A percentile compares a stretch with the other conserved stretches of the same genome.
phyloP scores from a whole-genome alignment of 495 filamentous ascomycete species.

The Antarctomyces pellizariae region DNA sequence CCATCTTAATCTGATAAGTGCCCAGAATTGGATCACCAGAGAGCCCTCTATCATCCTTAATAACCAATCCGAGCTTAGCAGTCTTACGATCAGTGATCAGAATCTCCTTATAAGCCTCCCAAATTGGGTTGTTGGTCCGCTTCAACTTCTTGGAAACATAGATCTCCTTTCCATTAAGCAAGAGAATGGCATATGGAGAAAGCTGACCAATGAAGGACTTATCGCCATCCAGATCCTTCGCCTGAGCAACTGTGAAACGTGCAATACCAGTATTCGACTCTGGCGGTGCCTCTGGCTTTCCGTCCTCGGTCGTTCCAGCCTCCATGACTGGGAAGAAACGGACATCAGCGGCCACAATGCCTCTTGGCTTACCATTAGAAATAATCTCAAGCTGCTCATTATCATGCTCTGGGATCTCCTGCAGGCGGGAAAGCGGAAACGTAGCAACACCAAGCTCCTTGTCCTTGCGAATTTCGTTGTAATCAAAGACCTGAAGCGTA shows the following conservation, averaged over 20 bases:
- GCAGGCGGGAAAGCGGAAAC: conserved; percentile 62
- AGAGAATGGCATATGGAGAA: conserved; percentile 69
- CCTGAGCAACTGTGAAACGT: conserved; percentile 79
- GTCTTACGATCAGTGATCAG: conserved; percentile 80
- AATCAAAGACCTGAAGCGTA: conserved; percentile 68
- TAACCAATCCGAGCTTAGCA: conserved; percentile 66
- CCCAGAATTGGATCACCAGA: conserved; percentile 66
- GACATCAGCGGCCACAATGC: conserved; percentile 56
- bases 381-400: conserved; percentile 67
- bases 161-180: conserved; percentile 77
- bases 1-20: conserved; percentile 79
- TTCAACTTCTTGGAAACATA: conserved; percentile 73
- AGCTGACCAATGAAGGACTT: conserved; percentile 78
- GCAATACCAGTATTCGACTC: conserved; percentile 85
- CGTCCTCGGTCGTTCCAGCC: conserved; percentile 43
- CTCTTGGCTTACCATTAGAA: conserved; percentile 62
- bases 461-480: conserved; percentile 88
- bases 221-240: conserved; percentile 77
- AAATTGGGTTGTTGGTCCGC: conserved; percentile 89
- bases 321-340: conserved; percentile 89
- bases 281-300: conserved; percentile 53
- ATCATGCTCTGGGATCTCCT: conserved; percentile 53
- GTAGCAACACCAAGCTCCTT: conserved; percentile 77
- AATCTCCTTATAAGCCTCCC: conserved; percentile 77
- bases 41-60: conserved; percentile 87